Evolutionary conservation across 495 filamentous ascomycete genomes (phyloP), one percentile per base, ranked within the genome.

Genomic region (Lichenothelia convexa): DNA sequence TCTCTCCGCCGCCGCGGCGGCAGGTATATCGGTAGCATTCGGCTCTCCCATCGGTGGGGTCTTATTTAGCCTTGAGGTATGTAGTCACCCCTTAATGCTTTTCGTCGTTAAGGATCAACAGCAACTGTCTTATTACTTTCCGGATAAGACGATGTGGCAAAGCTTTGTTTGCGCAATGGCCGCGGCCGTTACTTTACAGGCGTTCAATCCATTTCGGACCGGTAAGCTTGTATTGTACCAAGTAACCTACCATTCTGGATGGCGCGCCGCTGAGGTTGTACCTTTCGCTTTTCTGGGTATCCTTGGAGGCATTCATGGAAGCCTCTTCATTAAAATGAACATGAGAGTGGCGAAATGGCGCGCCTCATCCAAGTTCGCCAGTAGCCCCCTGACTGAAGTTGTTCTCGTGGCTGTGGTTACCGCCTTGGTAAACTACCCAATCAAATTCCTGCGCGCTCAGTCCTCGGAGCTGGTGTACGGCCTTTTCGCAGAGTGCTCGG

Each of bases 81-180:
- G 57, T 39, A 4, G 15, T 11, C 7, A 18, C 34, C 21, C 33
- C 5, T 15, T 29, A 35, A 17, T 6, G 7, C 16, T 18, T 17
- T 4, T 24, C 17, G 53, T 7, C 22, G 46, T 35, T 34, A 35
- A 36, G 21, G 19, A 18, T 16, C 7, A 38, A 5, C 26, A 71
- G 69, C 87, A 94, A 67, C 60, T 97, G 9, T 92, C 84, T 1
- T 97, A 95, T 59, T 97, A 95, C 55, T 97, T 97, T 44, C 89
- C 89, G 1, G 89, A 97, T 50, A 95, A 94, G 53, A 93, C 89
- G 1, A 97, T 97, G 89, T 97, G 89, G 89, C 87, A 94, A 51
- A 92, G 83, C 51, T 95, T 97, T 58, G 89, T 97, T 13, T 93
- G 87, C 47, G 89, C 89, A 48, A 95, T 95, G 86, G 78, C 93